These are phyloP conservation scores for Pneumocystis carinii DNA, from an alignment of 1,139 yeast genomes.

Conservation along the genomic window DNA sequence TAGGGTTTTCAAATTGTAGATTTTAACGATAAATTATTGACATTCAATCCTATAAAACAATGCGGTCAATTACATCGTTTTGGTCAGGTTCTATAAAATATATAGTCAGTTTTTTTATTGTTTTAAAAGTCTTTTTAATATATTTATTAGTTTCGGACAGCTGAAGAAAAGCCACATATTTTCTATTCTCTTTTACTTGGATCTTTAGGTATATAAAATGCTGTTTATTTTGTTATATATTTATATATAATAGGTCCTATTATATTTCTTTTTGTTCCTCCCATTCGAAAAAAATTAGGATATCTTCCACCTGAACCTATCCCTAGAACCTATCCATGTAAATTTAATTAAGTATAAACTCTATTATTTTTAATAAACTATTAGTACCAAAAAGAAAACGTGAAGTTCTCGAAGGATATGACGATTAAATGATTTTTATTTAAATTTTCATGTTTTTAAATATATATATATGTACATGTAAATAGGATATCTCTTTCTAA, in stretches of 20 bases:
- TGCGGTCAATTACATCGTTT: background rate
- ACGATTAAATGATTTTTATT: background rate
- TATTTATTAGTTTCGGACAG: background rate
- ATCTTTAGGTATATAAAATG: background rate
- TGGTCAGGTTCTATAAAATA: background rate
- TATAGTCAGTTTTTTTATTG: background rate
- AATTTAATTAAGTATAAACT: background rate
- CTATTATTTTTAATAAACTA: background rate
- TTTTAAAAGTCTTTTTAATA: background rate
- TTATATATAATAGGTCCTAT: background rate
- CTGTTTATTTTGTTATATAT: background rate
- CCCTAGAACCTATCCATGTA: background rate
- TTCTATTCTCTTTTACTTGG: background rate
- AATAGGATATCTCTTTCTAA: background rate
- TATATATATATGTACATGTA: background rate
- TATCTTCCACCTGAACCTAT: background rate
- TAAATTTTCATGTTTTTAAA: background rate
- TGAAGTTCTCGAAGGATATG: background rate
- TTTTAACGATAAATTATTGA: background rate
- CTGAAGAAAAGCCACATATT: background rate
- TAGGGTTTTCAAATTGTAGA: background rate
- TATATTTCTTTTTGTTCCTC: background rate
- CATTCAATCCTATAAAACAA: background rate
- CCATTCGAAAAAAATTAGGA: background rate
- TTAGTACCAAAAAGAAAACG: background rate